Conservation (phyloP, 2,329 filamentous ascomycete species). For the Penicillium brevicompactum region DNA sequence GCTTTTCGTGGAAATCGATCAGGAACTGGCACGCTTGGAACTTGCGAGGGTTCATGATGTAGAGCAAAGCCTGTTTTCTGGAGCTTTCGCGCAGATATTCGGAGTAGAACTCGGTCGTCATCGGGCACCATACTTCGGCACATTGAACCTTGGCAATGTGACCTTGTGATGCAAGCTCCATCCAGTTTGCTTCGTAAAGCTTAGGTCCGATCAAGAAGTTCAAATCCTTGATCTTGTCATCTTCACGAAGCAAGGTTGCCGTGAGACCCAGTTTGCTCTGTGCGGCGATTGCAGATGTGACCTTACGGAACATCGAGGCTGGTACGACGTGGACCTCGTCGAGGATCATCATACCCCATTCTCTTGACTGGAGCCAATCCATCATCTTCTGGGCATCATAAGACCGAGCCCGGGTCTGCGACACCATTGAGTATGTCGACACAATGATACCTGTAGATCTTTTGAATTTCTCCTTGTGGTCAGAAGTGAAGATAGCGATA, state of each 20-base stretch:
- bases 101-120: slow-evolving; percentile 97
- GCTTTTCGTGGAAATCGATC: slow-evolving; percentile 95
- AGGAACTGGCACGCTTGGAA: slow-evolving; percentile 97
- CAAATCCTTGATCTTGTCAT: slow-evolving; percentile 96
- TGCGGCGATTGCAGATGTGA: slow-evolving; percentile 89
- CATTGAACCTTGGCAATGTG: slow-evolving; percentile 97
- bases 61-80: slow-evolving; percentile 70
- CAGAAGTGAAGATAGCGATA: slow-evolving; percentile 92
- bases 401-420: slow-evolving; percentile 80
- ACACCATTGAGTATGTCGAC: slow-evolving; percentile 99
- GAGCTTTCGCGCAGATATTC: slow-evolving; percentile 79
- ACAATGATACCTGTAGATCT: slow-evolving; percentile 95
- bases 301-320: slow-evolving; percentile 92
- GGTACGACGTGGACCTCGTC: slow-evolving; percentile 98
- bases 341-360: slow-evolving; percentile 96
- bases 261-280: slow-evolving; percentile 95
- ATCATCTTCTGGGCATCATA: slow-evolving; percentile 97
- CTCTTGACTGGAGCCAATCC: slow-evolving; percentile 82
- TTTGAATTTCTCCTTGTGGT: slow-evolving; percentile 83
- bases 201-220: slow-evolving; percentile 98
- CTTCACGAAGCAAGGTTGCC: slow-evolving; percentile 89
- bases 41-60: slow-evolving; percentile 97
- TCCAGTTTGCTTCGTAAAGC: slow-evolving; percentile 98
- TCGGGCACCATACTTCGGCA: slow-evolving; percentile 98
- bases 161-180: slow-evolving; percentile 94